Conservation (phyloP, 2,329 filamentous ascomycete genomes). For the Paraphoma chrysanthemicola region DNA sequence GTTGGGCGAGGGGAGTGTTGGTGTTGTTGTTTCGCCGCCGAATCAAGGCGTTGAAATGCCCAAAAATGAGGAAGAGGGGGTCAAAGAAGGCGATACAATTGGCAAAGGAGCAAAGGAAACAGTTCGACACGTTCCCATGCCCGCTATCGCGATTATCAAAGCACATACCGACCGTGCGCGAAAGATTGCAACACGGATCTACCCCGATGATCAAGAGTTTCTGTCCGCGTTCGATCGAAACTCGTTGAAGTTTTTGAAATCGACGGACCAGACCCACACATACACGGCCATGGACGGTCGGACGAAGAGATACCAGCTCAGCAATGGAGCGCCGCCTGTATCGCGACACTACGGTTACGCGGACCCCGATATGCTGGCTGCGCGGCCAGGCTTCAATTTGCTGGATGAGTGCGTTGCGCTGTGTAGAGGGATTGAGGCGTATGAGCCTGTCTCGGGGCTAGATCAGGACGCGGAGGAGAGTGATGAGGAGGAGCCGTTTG, state of each 20-base stretch:
- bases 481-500: constrained; percentile 15
- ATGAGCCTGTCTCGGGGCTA: constrained; percentile 14
- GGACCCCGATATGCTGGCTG: constrained; percentile 11
- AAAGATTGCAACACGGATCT: neutral
- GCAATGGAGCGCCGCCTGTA: constrained; percentile 21
- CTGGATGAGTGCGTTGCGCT: constrained; percentile 27
- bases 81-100: neutral
- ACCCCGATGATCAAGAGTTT: neutral
- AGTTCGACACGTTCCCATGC: constrained; percentile 26
- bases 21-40: constrained; percentile 7
- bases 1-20: constrained; percentile 24
- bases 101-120: neutral
- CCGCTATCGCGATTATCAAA: constrained; percentile 31
- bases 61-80: neutral
- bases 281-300: neutral
- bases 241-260: neutral
- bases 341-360: constrained; percentile 11
- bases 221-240: constrained; percentile 8
- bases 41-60: neutral
- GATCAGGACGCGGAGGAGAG: constrained; percentile 4
- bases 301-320: constrained; percentile 8
- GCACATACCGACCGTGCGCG: constrained; percentile 26
- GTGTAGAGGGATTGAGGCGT: constrained; percentile 15
- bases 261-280: neutral
- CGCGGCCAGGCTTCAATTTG: constrained; percentile 6